Conservation (phyloP, 345 rosid species). For the Cardamine chenopodiifolia region DNA sequence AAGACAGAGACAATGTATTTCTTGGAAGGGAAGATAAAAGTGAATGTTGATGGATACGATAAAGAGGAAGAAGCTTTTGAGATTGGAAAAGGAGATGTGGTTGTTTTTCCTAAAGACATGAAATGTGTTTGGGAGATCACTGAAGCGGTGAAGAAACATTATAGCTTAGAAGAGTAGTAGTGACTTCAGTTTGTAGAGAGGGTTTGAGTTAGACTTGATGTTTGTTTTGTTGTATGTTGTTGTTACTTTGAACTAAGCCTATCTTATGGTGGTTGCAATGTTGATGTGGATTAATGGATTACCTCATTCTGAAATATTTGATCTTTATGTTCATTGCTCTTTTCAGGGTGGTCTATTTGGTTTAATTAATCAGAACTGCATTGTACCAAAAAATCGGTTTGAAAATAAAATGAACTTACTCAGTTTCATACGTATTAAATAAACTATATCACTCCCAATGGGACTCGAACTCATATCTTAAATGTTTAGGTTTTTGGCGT, state of each 20-base stretch:
- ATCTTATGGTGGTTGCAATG: no score
- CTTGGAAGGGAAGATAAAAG: slow-evolving; percentile 39
- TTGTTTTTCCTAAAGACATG: slow-evolving; percentile 45
- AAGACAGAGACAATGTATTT: slow-evolving; percentile 43
- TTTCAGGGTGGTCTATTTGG: no score
- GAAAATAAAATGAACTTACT: no score
- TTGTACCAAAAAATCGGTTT: no score
- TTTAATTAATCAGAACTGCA: background rate
- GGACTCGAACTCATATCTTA: no score
- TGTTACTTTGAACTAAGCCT: no score
- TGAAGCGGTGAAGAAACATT: slow-evolving; percentile 38
- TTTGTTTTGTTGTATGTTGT: background rate
- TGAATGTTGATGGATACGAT: slow-evolving; percentile 34
- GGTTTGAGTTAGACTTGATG: background rate
- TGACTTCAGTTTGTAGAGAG: background rate
- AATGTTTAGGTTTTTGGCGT: no score
- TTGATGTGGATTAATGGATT: no score
- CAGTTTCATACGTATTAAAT: no score
- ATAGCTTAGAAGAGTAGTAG: slow-evolving; percentile 31
- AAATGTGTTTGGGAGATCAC: slow-evolving; percentile 42
- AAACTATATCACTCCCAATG: no score
- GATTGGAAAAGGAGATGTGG: slow-evolving; percentile 42
- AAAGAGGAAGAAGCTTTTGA: slow-evolving; percentile 33
- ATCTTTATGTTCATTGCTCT: background rate
- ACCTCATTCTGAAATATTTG: background rate